Evolutionary conservation across 345 rosid genomes (phyloP).

Genomic region (Balakata baccata): DNA sequence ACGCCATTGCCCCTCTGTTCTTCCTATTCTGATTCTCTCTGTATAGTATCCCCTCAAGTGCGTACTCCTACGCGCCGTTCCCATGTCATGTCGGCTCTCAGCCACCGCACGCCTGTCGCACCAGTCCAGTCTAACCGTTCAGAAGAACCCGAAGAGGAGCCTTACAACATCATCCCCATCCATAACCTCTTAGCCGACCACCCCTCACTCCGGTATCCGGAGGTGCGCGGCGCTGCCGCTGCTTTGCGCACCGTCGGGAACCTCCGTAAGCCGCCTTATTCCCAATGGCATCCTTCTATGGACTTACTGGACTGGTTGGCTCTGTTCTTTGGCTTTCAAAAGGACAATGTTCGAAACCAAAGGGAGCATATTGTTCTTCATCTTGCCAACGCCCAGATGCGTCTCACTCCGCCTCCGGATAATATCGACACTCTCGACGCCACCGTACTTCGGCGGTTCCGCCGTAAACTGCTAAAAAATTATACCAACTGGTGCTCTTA

Average conservation of each 20-base stretch:
- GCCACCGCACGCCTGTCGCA: slow-evolving; percentile 39
- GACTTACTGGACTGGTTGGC: slow-evolving; percentile 91
- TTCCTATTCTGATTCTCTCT: neutral
- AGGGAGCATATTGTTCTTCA: slow-evolving; percentile 91
- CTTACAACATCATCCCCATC: slow-evolving; percentile 79
- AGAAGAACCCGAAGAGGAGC: slow-evolving; percentile 43
- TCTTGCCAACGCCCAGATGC: slow-evolving; percentile 96
- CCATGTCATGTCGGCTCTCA: slow-evolving; percentile 25
- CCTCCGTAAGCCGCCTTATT: slow-evolving; percentile 70
- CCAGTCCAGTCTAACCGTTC: slow-evolving; percentile 27
- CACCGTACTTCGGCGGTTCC: slow-evolving; percentile 62
- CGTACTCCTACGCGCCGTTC: neutral
- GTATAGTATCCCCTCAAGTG: neutral
- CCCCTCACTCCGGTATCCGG: slow-evolving; percentile 84
- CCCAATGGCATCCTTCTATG: slow-evolving; percentile 69
- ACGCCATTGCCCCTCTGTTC: neutral
- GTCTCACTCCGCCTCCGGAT: slow-evolving; percentile 86
- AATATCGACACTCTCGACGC: slow-evolving; percentile 78
- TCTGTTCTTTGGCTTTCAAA: slow-evolving; percentile 81
- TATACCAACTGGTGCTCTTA: slow-evolving; percentile 89
- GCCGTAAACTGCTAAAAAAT: slow-evolving; percentile 64
- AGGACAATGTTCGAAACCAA: slow-evolving; percentile 81
- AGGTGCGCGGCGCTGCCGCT: slow-evolving; percentile 89
- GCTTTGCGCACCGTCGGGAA: slow-evolving; percentile 78
- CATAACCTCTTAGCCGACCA: slow-evolving; percentile 95